A percentile compares a stretch with the other conserved stretches of the same genome.
phyloP scores from a whole-genome alignment of 2,329 filamentous ascomycete species.

The Trichoderma sp. region DNA sequence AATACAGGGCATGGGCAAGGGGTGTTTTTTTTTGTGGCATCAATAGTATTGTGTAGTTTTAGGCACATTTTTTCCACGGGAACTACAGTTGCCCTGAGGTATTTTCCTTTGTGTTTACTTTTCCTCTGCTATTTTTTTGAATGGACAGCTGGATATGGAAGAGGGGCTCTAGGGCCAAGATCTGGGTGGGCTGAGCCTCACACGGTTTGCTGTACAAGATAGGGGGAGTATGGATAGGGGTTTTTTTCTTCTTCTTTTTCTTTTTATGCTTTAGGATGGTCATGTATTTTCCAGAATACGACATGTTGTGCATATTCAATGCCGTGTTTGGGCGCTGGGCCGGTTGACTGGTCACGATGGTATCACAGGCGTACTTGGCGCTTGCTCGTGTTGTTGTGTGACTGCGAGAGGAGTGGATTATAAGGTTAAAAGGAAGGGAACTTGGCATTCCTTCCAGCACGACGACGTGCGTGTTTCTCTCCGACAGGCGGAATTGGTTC shows the following conservation, averaged over 20 bases:
- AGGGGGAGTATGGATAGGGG: not conserved
- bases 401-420: not conserved
- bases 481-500: not conserved
- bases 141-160: not conserved
- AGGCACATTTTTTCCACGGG: not conserved
- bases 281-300: constrained; percentile 4
- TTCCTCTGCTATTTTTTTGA: not conserved
- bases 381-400: not conserved
- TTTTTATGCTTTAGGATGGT: not conserved
- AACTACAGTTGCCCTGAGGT: not conserved
- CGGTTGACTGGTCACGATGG: not conserved
- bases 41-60: constrained; percentile 4
- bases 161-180: not conserved
- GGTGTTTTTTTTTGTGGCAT: constrained; percentile 1
- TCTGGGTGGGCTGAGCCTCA: not conserved
- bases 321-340: not conserved
- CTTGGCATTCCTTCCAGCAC: not conserved
- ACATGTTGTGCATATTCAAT: constrained; percentile 1
- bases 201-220: not conserved
- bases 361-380: not conserved
- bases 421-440: not conserved
- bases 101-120: not conserved
- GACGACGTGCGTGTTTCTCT: not conserved
- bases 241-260: not conserved
- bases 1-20: constrained; percentile 8